phyloP scores from a whole-genome alignment of 176 grass and related monocot species.

The Eragrostis curvula region DNA sequence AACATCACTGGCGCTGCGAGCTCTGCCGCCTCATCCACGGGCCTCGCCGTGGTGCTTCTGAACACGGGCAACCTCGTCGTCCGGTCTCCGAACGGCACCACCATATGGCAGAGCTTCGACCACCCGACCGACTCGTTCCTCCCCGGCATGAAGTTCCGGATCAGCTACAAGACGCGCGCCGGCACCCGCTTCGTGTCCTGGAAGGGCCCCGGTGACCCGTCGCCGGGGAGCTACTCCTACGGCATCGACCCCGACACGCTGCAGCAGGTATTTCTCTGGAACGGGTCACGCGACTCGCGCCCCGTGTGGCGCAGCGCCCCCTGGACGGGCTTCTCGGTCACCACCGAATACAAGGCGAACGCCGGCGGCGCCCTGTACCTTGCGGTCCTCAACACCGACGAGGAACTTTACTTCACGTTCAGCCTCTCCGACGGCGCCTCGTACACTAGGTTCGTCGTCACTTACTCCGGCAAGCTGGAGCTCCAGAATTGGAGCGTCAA shows the following conservation, averaged over 20 bases:
- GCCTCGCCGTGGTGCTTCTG: not conserved
- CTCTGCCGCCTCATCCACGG: too few relatives aligned
- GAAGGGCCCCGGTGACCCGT: constrained; percentile 21
- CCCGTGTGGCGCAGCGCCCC: constrained; percentile 12
- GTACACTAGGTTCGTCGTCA: not conserved
- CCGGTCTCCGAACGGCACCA: not conserved
- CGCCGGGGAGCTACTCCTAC: constrained; percentile 15
- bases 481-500: constrained; percentile 25
- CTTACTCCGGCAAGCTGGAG: not conserved
- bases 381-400: not conserved
- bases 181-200: not conserved
- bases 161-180: not conserved
- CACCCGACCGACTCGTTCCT: constrained; percentile 33
- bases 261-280: not conserved
- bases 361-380: not conserved
- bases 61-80: constrained; percentile 31
- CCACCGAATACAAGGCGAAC: not conserved
- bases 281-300: not conserved
- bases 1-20: not conserved
- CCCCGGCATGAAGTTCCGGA: constrained; percentile 15
- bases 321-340: constrained; percentile 42
- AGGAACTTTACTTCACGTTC: not conserved
- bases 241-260: not conserved
- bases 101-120: constrained; percentile 59
- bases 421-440: not conserved